Evolutionary conservation across 192 early-diverging fungal genomes (phyloP), one percentile per base, ranked within the genome.

Genomic region (Entomortierella chlamydospora): DNA sequence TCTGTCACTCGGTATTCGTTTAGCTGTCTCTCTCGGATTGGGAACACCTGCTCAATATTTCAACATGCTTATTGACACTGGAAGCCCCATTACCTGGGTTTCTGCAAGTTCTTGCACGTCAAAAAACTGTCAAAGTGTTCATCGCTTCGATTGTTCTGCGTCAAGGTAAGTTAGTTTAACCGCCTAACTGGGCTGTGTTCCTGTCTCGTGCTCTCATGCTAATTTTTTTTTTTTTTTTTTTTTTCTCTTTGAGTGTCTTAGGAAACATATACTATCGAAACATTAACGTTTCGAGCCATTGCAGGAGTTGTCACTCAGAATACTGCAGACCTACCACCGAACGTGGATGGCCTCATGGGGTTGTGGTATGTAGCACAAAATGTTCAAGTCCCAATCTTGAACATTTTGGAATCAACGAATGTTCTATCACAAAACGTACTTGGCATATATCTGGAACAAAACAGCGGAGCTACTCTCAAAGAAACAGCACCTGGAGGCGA

Each of bases 31-130:
- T 0, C 74, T 93, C 26, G 81, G 83, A 7, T 68, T 93, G 3
- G 92, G 92, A 43, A 89, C 89, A 11, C 93, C 93, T 11, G 82
- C 86, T 20, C 91, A 91, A 60, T 68, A 67, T 25, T 93, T 93
- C 55, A 86, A 87, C 15, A 71, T 93, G 53, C 84, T 83, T 10
- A 91, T 93, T 39, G 92, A 93, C 61, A 93, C 92, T 0, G 92
- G 92, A 4, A 91, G 89, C 18, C 77, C 87, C 15, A 84, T 91
- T 72, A 82, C 92, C 61, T 93, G 92, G 91, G 55, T 87, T n/a
- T 73, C 80, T 1, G 43, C 68, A 13, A 79, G 10, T 25, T n/a
- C 34, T 0, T 79, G 76, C 29, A 39, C 11, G 1, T 23, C n/a
- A 0, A 11, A 26, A 0, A 49, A 31, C 1, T 79, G 68, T 29